Evolutionary conservation across 257 asterid species (phyloP), one percentile per base, ranked within the genome.

Genomic region (Jacaranda copaia): DNA sequence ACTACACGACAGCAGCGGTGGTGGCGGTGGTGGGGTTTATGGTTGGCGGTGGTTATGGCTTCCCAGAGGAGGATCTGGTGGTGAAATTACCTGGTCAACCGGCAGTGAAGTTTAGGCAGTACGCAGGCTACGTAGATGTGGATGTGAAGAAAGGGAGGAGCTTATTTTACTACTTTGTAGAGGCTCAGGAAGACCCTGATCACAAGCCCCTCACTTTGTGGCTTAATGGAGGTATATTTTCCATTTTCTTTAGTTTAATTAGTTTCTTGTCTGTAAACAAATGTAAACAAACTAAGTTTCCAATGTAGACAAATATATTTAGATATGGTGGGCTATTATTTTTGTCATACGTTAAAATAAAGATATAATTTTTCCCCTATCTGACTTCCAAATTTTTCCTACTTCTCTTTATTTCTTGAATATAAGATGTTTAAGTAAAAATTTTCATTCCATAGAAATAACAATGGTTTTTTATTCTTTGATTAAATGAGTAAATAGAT

Each of bases 111-210:
- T 94, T 94, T 81, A 82, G 82, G 84, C 99, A 92, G 81, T 92
- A 87, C 83, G 93, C 99, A 19, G 99, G 99, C 56, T 92, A 94
- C 78, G 87, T 94, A 2, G 98, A 92, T 85, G 96, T 94, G 73
- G 97, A 94, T 88, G 61, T 85, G 70, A 89, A 84, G 60, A 82
- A 88, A 46, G 98, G 98, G 72, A 89, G 95, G 80, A 94, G 98
- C 80, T 87, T 94, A 82, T 94, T 92, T 84, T 94, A 94, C 80
- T 94, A 94, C 79, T 92, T 92, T 85, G 99, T 88, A 66, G 99
- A 94, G 84, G 98, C 99, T 83, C 93, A 73, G 13, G 79, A 82
- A 35, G 87, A 94, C 6, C 87, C 99, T 77, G 78, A 81, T 84
- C 86, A 72, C 57, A 94, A 89, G 70, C 99, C 99, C 35, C 91